Conservation (phyloP, 306 rosid genomes). For the Amphicarpaea edgeworthii region DNA sequence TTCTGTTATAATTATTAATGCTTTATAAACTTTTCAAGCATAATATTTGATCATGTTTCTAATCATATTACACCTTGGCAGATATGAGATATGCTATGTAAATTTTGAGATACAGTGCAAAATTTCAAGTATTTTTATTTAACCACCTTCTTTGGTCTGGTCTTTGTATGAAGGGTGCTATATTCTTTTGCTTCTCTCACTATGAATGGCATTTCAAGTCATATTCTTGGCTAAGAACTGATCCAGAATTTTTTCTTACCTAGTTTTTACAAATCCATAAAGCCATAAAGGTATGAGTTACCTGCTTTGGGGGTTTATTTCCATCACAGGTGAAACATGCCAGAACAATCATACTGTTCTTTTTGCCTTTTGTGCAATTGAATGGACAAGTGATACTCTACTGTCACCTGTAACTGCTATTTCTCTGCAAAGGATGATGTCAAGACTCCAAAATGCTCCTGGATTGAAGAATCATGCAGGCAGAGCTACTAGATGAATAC, state of each 20-base stretch:
- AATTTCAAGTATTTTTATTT: neutral
- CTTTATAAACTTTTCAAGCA: slow-evolving; percentile 3
- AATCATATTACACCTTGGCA: neutral
- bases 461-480: slow-evolving; percentile 28
- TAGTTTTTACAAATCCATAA: slow-evolving; percentile 38
- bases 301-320: slow-evolving; percentile 34
- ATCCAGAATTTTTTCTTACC: slow-evolving; percentile 14
- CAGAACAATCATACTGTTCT: slow-evolving; percentile 35
- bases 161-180: neutral
- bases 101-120: neutral
- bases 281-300: slow-evolving; percentile 40
- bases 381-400: slow-evolving; percentile 37
- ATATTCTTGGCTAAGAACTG: slow-evolving; percentile 14
- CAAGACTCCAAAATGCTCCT: slow-evolving; percentile 31
- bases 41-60: neutral
- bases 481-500: slow-evolving; percentile 19
- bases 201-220: neutral
- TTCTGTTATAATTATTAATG: slow-evolving; percentile 6
- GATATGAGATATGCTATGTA: neutral
- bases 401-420: slow-evolving; percentile 46
- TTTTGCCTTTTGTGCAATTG: slow-evolving; percentile 38
- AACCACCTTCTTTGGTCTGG: neutral
- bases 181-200: neutral
- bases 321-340: slow-evolving; percentile 47
- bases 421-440: slow-evolving; percentile 51